phyloP scores from a whole-genome alignment of 441 rosid genomes.

The Capsella rubella region DNA sequence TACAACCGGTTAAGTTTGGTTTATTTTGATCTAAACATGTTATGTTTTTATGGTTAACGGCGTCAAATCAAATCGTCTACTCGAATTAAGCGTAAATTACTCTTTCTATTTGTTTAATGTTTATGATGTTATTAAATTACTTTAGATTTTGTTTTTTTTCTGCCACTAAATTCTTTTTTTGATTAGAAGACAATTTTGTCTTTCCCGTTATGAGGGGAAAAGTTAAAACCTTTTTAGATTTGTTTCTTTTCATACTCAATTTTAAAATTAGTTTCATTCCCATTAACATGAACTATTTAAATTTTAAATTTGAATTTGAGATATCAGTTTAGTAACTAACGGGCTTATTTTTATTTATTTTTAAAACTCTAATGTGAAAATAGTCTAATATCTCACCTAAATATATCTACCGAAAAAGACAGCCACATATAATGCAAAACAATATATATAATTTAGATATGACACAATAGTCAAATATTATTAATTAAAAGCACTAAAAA shows the following conservation, averaged over 20 bases:
- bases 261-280: slow-evolving; percentile 11
- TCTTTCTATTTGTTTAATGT: slow-evolving; percentile 8
- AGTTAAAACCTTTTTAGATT: slow-evolving; percentile 31
- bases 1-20: slow-evolving; percentile 23
- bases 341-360: not conserved
- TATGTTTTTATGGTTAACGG: not conserved
- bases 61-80: slow-evolving; percentile 25
- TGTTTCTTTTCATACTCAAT: slow-evolving; percentile 11
- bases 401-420: not conserved
- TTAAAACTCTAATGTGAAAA: not conserved
- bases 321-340: slow-evolving; percentile 20
- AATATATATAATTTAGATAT: not conserved
- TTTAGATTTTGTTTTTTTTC: not conserved
- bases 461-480: not conserved
- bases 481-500: not conserved
- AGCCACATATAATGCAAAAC: not conserved
- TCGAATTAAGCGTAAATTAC: slow-evolving; percentile 24
- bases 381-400: not conserved
- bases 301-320: slow-evolving; percentile 34
- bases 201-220: slow-evolving; percentile 45
- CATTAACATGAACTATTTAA: slow-evolving; percentile 18
- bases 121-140: slow-evolving; percentile 16
- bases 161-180: slow-evolving; percentile 8
- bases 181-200: slow-evolving; percentile 38
- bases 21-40: not conserved